phyloP scores from a whole-genome alignment of 768 basidiomycete genomes.

The Boletus pseudo-olivaceus region DNA sequence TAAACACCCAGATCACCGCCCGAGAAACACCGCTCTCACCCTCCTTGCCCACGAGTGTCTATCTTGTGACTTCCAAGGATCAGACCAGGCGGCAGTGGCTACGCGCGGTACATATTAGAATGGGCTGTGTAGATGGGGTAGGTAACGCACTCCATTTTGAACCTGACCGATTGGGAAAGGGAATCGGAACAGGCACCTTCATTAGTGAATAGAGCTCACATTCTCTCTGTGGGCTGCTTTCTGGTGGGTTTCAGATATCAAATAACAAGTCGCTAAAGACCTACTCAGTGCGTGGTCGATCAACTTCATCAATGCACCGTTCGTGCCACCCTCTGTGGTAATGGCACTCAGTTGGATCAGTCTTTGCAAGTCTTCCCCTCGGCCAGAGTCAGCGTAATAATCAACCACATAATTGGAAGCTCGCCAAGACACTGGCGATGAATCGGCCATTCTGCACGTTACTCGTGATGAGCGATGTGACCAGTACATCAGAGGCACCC shows the following conservation, averaged over 20 bases:
- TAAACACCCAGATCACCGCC: neutral
- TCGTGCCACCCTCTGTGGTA: conserved; percentile 20
- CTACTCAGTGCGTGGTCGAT: conserved; percentile 47
- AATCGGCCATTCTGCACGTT: conserved; percentile 24
- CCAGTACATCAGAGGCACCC: conserved; percentile 19
- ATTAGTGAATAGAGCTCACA: conserved; percentile 25
- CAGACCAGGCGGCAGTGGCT: conserved; percentile 6
- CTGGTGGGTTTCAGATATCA: conserved; percentile 26
- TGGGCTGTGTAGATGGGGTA: neutral
- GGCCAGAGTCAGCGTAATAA: conserved; percentile 50
- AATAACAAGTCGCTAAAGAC: conserved; percentile 13
- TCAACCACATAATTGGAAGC: conserved; percentile 43
- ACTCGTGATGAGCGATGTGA: conserved; percentile 17
- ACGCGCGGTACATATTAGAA: neutral
- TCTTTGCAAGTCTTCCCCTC: conserved; percentile 30
- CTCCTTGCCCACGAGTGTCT: conserved; percentile 14
- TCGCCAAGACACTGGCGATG: conserved; percentile 16
- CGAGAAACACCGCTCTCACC: conserved; percentile 11
- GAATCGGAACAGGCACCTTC: conserved; percentile 27
- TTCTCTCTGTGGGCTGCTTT: conserved; percentile 30
- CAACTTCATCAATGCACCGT: conserved; percentile 38
- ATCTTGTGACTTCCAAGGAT: conserved; percentile 7
- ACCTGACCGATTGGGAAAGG: conserved; percentile 36
- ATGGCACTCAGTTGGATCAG: conserved; percentile 36
- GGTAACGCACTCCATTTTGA: conserved; percentile 38